Conservation (phyloP, 129 eudicot species). For the Tagetes erecta region DNA sequence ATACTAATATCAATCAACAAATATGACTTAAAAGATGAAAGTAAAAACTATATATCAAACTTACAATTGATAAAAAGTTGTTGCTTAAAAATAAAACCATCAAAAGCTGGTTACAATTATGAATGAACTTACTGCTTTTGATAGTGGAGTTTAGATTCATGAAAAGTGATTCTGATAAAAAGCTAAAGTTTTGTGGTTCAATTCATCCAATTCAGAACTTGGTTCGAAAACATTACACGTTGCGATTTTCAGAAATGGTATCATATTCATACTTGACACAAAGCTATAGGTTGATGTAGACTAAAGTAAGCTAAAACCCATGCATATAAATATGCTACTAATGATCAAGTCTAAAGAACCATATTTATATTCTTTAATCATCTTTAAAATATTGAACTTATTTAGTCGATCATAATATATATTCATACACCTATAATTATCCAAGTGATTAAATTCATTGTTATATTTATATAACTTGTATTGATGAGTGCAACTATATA, state of each 20-base stretch:
- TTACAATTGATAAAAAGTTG: neutral
- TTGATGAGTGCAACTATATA: neutral
- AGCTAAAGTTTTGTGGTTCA: constrained; percentile 18
- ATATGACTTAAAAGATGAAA: neutral
- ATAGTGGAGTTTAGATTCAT: constrained; percentile 6
- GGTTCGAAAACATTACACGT: neutral
- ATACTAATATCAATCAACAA: constrained; percentile 1
- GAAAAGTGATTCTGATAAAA: constrained; percentile 16
- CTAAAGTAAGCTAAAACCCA: neutral
- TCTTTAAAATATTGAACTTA: neutral
- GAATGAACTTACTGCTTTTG: constrained; percentile 6
- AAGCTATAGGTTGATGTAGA: neutral
- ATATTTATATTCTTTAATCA: neutral
- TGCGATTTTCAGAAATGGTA: constrained; percentile 21
- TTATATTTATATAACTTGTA: neutral
- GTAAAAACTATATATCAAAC: neutral
- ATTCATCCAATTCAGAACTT: constrained; percentile 2
- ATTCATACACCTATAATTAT: neutral
- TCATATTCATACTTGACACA: constrained; percentile 19
- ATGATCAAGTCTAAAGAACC: neutral
- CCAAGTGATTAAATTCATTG: neutral
- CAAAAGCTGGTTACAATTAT: neutral
- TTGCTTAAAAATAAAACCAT: neutral
- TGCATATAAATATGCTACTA: neutral
- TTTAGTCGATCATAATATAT: too few relatives aligned